Evolutionary conservation across 2,329 filamentous ascomycete genomes (phyloP), one percentile per base, ranked within the genome.

Genomic region (Ceratocystis cubensis): DNA sequence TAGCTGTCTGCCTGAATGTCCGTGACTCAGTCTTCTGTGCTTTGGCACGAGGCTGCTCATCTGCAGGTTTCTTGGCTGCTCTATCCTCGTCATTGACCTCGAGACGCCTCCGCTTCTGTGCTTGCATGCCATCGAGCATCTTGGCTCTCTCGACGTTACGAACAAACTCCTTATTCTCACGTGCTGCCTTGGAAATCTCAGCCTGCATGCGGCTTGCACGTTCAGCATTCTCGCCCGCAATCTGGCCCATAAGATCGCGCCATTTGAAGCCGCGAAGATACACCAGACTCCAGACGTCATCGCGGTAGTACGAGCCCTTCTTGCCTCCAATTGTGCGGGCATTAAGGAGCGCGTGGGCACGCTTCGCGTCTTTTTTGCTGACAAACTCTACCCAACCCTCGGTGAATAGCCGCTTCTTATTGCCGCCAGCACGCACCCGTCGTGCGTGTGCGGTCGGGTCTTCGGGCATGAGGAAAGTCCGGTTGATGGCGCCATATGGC

Each of bases 321-420:
- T 92, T 92, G 30, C 90, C 90, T 63, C 89, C 89, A 68, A 94
- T 88, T 13, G 82, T 89, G 69, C 83, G 83, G 53, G 88, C 87
- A 73, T 95, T 95, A 63, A 95, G 79, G 30, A 88, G 80, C 70
- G 90, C 87, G 63, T 86, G 88, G 0, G 84, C 87, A n/a, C 83
- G 78, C 74, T 92, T 91, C 45, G 90, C 90, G 69, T 92, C 86
- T 69, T 81, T 81, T 75, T 94, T 94, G 69, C 82, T 80, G 45
- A 84, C 75, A 72, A 93, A 95, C 74, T 95, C 91, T 33, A 94
- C 84, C 90, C 90, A 95, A 59, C 90, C 91, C 75, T 95, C 91
- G 2, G 84, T 87, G 76, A 85, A 94, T n/a, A 83, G 83, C 68
- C 85, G 83, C 75, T 91, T 91, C 78, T 91, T 91, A 77, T 93